These are phyloP conservation scores for Boletus eberwhitei DNA, from an alignment of 768 basidiomycete genomes.

Conservation along the genomic window DNA sequence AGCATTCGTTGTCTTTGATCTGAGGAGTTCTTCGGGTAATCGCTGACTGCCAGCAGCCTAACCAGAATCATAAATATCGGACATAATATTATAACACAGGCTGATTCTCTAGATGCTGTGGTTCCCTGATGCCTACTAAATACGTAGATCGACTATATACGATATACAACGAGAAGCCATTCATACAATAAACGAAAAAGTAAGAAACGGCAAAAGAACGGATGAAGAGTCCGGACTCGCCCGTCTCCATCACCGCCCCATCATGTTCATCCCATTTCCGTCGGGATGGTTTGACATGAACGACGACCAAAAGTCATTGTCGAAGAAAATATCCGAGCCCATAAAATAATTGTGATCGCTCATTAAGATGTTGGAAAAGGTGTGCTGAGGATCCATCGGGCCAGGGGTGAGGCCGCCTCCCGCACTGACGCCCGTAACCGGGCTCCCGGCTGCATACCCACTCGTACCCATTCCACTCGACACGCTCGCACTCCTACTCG, in stretches of 20 bases:
- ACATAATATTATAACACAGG: slow-evolving; percentile 4
- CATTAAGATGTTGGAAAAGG: slow-evolving; percentile 23
- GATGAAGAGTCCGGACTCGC: not conserved
- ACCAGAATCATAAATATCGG: not conserved
- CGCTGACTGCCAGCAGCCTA: no score
- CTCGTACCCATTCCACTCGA: slow-evolving; percentile 19
- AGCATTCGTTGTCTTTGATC: not conserved
- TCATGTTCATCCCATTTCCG: slow-evolving; percentile 13
- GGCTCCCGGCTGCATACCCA: slow-evolving; percentile 9
- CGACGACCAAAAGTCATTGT: slow-evolving; percentile 42
- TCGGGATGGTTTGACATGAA: slow-evolving; percentile 37
- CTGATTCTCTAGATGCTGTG: not conserved
- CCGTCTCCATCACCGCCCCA: slow-evolving; percentile 2
- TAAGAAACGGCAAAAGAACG: not conserved
- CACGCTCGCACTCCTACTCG: slow-evolving; percentile 13
- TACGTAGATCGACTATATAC: slow-evolving; percentile 6
- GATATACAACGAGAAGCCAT: not conserved
- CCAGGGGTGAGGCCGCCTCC: not conserved
- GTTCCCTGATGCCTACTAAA: slow-evolving; percentile 3
- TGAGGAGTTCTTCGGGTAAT: not conserved
- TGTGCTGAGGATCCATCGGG: slow-evolving; percentile 17
- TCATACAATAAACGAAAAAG: not conserved
- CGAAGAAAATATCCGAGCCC: slow-evolving; percentile 39
- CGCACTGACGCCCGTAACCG: not conserved
- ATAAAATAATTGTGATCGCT: slow-evolving; percentile 32